Percentiles rank a stretch among this genome's conserved stretches.
phyloP scores from a whole-genome alignment of 1,284 basidiomycete species.

The Amylostereum areolatum region DNA sequence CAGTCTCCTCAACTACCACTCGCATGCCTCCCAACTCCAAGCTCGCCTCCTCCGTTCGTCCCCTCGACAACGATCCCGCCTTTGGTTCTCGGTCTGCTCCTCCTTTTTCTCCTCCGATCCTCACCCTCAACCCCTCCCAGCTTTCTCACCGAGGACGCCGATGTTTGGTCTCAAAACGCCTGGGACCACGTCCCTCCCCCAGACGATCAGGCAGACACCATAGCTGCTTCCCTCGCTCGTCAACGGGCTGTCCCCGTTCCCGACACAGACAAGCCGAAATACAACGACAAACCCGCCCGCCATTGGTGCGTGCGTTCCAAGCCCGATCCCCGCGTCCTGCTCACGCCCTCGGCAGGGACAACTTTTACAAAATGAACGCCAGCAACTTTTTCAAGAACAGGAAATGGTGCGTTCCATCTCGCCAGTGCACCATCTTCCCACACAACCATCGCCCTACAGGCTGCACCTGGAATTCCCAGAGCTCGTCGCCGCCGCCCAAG shows the following conservation, averaged over 20 bases:
- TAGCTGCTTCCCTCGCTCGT: constrained; percentile 60
- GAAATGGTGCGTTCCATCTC: constrained; percentile 54
- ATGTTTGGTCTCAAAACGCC: constrained; percentile 75
- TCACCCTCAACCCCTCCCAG: constrained; percentile 22
- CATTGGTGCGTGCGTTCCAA: constrained; percentile 46
- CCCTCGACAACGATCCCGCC: too few relatives aligned
- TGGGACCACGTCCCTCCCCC: constrained; percentile 91
- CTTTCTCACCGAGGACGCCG: constrained; percentile 54
- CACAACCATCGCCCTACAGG: constrained; percentile 34
- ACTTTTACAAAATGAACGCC: constrained; percentile 82
- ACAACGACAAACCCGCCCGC: constrained; percentile 68
- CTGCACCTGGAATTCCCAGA: constrained; percentile 91
- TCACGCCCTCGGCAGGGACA: constrained; percentile 58
- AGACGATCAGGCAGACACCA: constrained; percentile 65
- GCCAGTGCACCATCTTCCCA: neutral
- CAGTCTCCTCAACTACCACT: neutral
- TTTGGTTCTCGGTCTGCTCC: too few relatives aligned
- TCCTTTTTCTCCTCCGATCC: too few relatives aligned
- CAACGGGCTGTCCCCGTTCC: constrained; percentile 70
- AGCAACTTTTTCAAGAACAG: constrained; percentile 89
- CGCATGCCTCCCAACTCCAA: constrained; percentile 2
- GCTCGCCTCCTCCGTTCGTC: too few relatives aligned
- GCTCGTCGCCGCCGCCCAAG: constrained; percentile 62
- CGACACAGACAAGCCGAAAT: constrained; percentile 57
- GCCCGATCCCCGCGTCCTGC: neutral